phyloP scores from a whole-genome alignment of 345 rosid genomes.

The Chamaenerion angustifolium region DNA sequence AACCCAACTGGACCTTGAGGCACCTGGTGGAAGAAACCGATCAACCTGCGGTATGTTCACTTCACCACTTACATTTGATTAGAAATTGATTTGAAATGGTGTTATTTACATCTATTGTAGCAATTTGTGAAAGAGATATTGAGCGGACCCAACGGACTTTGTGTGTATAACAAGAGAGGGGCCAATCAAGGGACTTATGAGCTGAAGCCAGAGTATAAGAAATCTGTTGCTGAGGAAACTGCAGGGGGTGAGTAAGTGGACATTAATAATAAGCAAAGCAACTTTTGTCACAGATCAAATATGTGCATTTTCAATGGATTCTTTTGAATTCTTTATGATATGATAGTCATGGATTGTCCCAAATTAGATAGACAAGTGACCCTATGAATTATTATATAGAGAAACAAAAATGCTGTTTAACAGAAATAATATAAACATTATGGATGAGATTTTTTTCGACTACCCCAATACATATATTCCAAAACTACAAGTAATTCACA shows the following conservation, averaged over 20 bases:
- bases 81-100: too few species aligned
- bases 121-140: constrained; percentile 95
- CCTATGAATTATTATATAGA: too few species aligned
- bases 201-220: constrained; percentile 92
- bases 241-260: constrained; percentile 44
- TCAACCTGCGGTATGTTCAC: constrained; percentile 77
- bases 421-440: too few species aligned
- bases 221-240: constrained; percentile 45
- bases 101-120: constrained; percentile 19
- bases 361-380: too few species aligned
- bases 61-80: not conserved
- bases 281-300: too few species aligned
- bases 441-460: too few species aligned
- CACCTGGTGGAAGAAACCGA: constrained; percentile 94
- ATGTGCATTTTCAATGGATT: too few species aligned
- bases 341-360: too few species aligned
- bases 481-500: not conserved
- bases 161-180: constrained; percentile 92
- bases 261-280: too few species aligned
- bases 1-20: constrained; percentile 90
- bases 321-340: too few species aligned
- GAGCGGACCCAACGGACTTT: constrained; percentile 83
- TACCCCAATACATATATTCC: not conserved
- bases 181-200: constrained; percentile 91
- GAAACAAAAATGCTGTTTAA: too few species aligned